Conservation (phyloP, 208 protist species). For the Trichomonas gallinae region DNA sequence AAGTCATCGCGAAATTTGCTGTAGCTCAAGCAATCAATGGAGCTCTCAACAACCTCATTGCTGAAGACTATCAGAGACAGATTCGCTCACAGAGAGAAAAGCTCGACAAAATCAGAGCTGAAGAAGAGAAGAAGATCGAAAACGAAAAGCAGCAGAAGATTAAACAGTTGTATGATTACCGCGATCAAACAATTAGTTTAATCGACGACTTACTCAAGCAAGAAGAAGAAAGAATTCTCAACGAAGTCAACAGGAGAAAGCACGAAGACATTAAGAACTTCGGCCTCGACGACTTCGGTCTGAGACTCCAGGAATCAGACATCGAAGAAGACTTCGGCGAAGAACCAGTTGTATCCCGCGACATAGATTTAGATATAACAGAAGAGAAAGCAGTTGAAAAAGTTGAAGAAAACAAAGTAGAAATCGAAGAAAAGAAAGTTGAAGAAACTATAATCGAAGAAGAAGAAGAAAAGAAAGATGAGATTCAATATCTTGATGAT, state of each 20-base stretch:
- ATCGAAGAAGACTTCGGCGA: not conserved
- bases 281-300: not conserved
- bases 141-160: not conserved
- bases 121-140: not conserved
- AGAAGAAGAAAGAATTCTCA: not conserved
- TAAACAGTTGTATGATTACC: not conserved
- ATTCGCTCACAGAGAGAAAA: not conserved
- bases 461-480: not conserved
- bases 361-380: not conserved
- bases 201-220: not conserved
- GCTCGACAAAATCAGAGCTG: not conserved
- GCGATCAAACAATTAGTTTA: not conserved
- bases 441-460: not conserved
- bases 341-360: not conserved
- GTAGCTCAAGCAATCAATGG: not conserved
- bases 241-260: not conserved
- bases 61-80: not conserved
- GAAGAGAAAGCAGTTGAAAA: not conserved
- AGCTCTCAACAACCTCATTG: not conserved
- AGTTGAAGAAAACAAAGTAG: not conserved
- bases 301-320: not conserved
- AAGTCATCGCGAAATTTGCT: not conserved
- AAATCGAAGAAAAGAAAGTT: not conserved
- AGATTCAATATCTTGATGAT: not conserved
- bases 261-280: not conserved